phyloP scores from a whole-genome alignment of 352 stramenopile species.

The Pythium brachiatum region DNA sequence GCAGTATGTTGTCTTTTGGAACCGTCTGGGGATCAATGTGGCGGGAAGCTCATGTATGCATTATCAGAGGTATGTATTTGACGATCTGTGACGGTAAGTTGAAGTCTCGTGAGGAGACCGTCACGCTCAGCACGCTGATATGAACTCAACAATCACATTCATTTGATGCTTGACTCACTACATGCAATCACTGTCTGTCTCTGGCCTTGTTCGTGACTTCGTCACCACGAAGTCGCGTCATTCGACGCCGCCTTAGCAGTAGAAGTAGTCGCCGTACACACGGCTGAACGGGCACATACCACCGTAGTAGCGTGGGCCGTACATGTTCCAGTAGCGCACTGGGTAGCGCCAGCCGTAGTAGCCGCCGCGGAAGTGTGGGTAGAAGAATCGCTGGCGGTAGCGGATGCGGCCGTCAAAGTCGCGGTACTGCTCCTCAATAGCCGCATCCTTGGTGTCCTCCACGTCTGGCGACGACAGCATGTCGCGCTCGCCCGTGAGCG shows the following conservation, averaged over 20 bases:
- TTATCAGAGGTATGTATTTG: too few species aligned
- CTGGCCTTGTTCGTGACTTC: too few species aligned
- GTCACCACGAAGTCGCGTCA: too few species aligned
- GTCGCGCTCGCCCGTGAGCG: slow-evolving; percentile 18
- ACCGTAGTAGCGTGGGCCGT: slow-evolving; percentile 31
- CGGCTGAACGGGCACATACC: slow-evolving; percentile 31
- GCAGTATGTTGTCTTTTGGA: too few species aligned
- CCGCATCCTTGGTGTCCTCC: neutral
- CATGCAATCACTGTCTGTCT: neutral
- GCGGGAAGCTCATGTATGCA: too few species aligned
- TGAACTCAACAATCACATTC: neutral
- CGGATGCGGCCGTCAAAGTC: neutral
- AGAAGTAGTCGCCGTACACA: slow-evolving; percentile 37
- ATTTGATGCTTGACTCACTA: neutral
- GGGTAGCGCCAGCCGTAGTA: slow-evolving; percentile 44
- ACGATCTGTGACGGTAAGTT: neutral
- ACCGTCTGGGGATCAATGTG: too few species aligned
- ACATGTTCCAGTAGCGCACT: slow-evolving; percentile 39
- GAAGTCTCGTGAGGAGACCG: too few species aligned
- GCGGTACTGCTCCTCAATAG: neutral
- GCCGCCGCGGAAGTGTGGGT: slow-evolving; percentile 28
- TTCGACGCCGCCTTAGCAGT: slow-evolving; percentile 35
- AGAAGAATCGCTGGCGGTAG: slow-evolving; percentile 33
- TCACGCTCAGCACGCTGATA: neutral
- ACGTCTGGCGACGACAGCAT: slow-evolving; percentile 10